A percentile compares a stretch with the other conserved stretches of the same genome.
Conservation (phyloP, 2,329 filamentous ascomycete genomes). For the Fusarium fracticaudum region DNA sequence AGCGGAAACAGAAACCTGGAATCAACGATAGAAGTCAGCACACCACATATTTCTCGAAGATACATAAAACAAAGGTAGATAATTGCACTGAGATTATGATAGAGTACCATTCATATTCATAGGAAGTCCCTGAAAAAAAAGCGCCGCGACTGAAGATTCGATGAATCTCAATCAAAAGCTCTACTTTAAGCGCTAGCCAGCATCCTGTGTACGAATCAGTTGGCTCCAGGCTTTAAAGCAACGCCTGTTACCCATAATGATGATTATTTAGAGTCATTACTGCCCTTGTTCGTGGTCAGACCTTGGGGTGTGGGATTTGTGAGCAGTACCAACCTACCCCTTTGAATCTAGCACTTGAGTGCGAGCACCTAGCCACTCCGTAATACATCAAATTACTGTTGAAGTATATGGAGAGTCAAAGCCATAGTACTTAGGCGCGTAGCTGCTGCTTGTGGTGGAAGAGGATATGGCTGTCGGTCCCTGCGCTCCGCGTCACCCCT, state of each 20-base stretch:
- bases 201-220: accelerated
- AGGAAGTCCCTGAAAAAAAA: neutral
- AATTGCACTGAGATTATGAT: neutral
- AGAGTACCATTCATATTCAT: neutral
- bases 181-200: neutral
- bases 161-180: neutral
- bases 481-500: neutral
- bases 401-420: neutral
- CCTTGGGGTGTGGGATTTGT: neutral
- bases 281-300: too few relatives aligned
- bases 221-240: neutral
- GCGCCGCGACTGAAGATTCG: neutral
- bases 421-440: neutral
- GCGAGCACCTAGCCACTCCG: too few relatives aligned
- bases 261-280: neutral
- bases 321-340: neutral
- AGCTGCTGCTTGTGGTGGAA: too few relatives aligned
- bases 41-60: neutral
- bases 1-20: neutral
- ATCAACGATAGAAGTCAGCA: neutral
- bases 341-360: neutral
- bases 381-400: accelerated
- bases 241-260: accelerated
- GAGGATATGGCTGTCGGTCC: neutral
- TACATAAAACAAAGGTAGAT: accelerated